phyloP scores from a whole-genome alignment of 129 eudicot species.

The Tagetes erecta region DNA sequence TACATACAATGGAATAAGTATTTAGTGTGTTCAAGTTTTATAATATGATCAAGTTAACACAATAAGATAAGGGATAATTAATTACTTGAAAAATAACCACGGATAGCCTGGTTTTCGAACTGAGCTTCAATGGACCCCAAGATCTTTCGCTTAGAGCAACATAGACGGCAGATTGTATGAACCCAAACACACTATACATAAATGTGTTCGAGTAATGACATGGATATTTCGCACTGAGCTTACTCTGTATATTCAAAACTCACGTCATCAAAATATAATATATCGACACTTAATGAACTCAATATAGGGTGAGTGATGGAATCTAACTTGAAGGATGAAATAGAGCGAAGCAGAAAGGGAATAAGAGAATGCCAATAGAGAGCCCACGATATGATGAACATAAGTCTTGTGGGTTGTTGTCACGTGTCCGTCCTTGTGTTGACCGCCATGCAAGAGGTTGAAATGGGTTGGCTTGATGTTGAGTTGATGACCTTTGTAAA shows the following conservation, averaged over 20 bases:
- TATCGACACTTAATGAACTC: neutral
- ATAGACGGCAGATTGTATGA: constrained; percentile 25
- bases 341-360: constrained; percentile 17
- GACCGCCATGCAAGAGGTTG: constrained; percentile 34
- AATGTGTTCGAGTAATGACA: constrained; percentile 39
- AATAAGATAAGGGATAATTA: neutral
- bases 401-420: constrained; percentile 20
- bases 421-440: constrained; percentile 2
- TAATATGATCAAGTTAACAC: neutral
- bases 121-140: constrained; percentile 57
- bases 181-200: constrained; percentile 21
- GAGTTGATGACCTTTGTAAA: constrained; percentile 54
- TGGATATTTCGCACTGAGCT: constrained; percentile 36
- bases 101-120: constrained; percentile 41
- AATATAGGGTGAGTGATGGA: neutral
- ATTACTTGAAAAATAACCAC: constrained; percentile 41
- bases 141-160: constrained; percentile 32
- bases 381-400: constrained; percentile 30
- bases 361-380: constrained; percentile 26
- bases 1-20: neutral
- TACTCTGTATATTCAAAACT: constrained; percentile 30
- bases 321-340: constrained; percentile 39
- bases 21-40: neutral
- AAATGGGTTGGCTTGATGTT: constrained; percentile 39
- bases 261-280: neutral